Evolutionary conservation across 1,284 basidiomycete species (phyloP).

Genomic region (Ceratobasidium sp.): DNA sequence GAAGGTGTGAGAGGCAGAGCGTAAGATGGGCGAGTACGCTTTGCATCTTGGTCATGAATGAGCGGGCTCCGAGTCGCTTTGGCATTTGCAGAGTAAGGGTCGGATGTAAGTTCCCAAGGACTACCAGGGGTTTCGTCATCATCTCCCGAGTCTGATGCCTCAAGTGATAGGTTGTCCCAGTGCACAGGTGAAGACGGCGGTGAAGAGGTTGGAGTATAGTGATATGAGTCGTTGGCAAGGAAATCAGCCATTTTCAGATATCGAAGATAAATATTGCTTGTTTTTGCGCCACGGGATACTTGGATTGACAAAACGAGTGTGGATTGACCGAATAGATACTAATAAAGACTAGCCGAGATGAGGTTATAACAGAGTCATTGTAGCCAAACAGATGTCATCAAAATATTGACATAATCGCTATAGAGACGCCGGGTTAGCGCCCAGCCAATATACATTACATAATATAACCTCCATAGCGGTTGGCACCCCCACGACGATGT

Average conservation of each 20-base stretch:
- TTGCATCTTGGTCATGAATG: slow-evolving; percentile 6
- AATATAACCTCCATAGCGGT: background rate
- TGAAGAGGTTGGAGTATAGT: slow-evolving; percentile 30
- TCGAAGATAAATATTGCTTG: background rate
- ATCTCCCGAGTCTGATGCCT: background rate
- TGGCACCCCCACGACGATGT: slow-evolving; percentile 29
- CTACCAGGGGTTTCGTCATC: slow-evolving; percentile 5
- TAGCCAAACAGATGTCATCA: slow-evolving; percentile 31
- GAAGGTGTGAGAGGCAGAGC: slow-evolving; percentile 21
- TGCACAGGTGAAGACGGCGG: slow-evolving; percentile 37
- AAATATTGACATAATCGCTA: slow-evolving; percentile 39
- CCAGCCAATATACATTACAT: slow-evolving; percentile 13
- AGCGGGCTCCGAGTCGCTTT: slow-evolving; percentile 40
- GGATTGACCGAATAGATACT: slow-evolving; percentile 7
- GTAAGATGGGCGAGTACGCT: background rate
- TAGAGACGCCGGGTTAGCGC: slow-evolving; percentile 11
- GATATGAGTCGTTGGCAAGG: slow-evolving; percentile 36
- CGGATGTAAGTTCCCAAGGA: slow-evolving; percentile 33
- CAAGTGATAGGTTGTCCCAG: background rate
- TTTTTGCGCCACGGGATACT: background rate
- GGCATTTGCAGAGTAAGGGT: slow-evolving; percentile 43
- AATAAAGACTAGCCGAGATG: background rate
- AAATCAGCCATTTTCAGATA: slow-evolving; percentile 29
- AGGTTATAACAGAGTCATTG: background rate
- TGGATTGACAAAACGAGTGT: background rate